Evolutionary conservation across 139 green algal genomes (phyloP).

Genomic region (Penium margaritaceum): DNA sequence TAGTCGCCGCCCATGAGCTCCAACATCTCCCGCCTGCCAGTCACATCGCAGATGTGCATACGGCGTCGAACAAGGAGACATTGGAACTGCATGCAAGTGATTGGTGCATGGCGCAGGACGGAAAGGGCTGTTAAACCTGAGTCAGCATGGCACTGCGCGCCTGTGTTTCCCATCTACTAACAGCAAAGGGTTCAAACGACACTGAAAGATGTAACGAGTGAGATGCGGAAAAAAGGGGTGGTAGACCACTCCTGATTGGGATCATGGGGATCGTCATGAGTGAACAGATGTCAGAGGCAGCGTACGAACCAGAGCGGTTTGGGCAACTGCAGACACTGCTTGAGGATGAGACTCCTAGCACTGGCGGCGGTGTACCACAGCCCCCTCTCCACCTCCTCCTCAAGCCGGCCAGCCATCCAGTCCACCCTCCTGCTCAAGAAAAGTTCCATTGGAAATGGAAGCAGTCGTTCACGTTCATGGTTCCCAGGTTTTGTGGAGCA

Average conservation of each 20-base stretch:
- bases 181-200: not conserved
- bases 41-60: not conserved
- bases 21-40: constrained; percentile 1
- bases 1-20: constrained; percentile 4
- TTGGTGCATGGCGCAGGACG: no score
- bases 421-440: constrained; percentile 3
- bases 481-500: no score
- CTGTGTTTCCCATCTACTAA: no score
- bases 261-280: not conserved
- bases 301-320: constrained; percentile 7
- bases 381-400: constrained; percentile 1
- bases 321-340: constrained; percentile 15
- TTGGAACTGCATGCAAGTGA: no score
- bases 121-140: no score
- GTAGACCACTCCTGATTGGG: not conserved
- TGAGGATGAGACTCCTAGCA: constrained; percentile 12
- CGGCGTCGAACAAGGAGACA: no score
- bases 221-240: not conserved
- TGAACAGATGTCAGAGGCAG: not conserved
- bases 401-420: not conserved
- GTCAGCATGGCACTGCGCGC: no score
- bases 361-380: constrained; percentile 15
- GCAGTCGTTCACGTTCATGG: no score
- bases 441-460: not conserved
- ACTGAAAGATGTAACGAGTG: not conserved